These are phyloP conservation scores for Penicillium brasilianum DNA, from an alignment of 2,329 filamentous ascomycete species.

Conservation along the genomic window DNA sequence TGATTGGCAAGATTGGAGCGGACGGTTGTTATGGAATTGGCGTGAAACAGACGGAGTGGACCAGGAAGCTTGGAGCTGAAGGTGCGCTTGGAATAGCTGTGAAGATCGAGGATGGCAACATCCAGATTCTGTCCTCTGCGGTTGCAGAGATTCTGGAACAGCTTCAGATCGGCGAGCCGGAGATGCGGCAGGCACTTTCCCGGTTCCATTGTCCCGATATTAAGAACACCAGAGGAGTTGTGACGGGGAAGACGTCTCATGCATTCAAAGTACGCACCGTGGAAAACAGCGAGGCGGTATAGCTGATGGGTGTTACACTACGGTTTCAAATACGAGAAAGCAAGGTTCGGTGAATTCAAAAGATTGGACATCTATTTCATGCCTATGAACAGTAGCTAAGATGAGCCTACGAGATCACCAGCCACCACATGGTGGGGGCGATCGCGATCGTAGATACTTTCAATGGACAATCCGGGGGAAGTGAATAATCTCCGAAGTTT, in stretches of 20 bases:
- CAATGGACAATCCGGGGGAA: not conserved
- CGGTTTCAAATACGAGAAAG: not conserved
- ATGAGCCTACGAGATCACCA: not conserved
- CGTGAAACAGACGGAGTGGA: slow-evolving; percentile 46
- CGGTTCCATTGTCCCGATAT: slow-evolving; percentile 43
- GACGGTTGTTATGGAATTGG: slow-evolving; percentile 57
- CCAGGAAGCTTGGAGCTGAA: slow-evolving; percentile 42
- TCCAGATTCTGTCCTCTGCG: slow-evolving; percentile 51
- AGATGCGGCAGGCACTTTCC: slow-evolving; percentile 37
- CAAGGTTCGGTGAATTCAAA: not conserved
- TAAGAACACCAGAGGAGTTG: slow-evolving; percentile 47
- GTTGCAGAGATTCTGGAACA: slow-evolving; percentile 53
- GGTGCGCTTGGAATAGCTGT: slow-evolving; percentile 52
- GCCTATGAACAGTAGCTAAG: not conserved
- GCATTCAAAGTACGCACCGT: slow-evolving; percentile 16
- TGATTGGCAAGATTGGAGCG: slow-evolving; percentile 57
- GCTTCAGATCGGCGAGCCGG: slow-evolving; percentile 44
- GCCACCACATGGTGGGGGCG: not conserved
- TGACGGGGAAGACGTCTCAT: slow-evolving; percentile 38
- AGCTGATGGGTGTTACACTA: not conserved
- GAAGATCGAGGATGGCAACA: slow-evolving; percentile 57
- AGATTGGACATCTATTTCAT: not conserved
- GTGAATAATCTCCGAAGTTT: not conserved
- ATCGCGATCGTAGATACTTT: not conserved
- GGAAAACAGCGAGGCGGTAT: not conserved